Percentiles rank a stretch among this genome's conserved stretches.
Evolutionary conservation across 2,329 filamentous ascomycete species (phyloP).

Genomic region (Clarireedia sp.): DNA sequence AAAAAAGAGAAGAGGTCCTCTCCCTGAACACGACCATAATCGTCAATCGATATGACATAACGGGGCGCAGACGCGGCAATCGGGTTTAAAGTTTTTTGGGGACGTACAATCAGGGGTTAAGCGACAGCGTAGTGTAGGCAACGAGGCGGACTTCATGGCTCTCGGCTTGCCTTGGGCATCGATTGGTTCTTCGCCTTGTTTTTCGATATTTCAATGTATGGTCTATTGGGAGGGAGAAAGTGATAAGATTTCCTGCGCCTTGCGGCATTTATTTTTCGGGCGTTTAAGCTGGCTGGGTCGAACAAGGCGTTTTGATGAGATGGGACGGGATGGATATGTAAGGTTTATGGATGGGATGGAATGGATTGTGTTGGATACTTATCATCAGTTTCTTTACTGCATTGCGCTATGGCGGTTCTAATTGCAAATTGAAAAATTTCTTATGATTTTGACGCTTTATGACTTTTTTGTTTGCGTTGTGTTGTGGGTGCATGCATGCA

Average conservation of each 20-base stretch:
- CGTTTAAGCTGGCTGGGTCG: neutral
- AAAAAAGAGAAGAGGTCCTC: neutral
- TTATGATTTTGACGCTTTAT: too few species aligned
- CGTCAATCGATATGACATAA: neutral
- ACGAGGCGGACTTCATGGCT: neutral
- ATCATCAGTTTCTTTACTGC: too few species aligned
- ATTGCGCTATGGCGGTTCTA: too few species aligned
- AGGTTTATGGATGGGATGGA: neutral
- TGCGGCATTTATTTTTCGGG: neutral
- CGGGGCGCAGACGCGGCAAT: neutral
- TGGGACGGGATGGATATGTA: neutral
- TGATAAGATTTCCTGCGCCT: neutral
- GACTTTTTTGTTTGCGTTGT: too few species aligned
- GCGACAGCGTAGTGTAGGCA: neutral
- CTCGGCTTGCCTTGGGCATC: neutral
- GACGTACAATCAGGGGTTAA: neutral
- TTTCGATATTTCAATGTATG: neutral
- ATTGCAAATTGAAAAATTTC: too few species aligned
- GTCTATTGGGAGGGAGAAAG: neutral
- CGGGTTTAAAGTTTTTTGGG: neutral
- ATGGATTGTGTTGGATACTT: too few species aligned
- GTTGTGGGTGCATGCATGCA: too few species aligned
- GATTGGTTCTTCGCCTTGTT: neutral
- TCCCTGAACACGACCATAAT: neutral
- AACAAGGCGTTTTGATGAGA: neutral